Evolutionary conservation across 805 yeast species (phyloP), one percentile per base, ranked within the genome.

Genomic region (Candida maesae): DNA sequence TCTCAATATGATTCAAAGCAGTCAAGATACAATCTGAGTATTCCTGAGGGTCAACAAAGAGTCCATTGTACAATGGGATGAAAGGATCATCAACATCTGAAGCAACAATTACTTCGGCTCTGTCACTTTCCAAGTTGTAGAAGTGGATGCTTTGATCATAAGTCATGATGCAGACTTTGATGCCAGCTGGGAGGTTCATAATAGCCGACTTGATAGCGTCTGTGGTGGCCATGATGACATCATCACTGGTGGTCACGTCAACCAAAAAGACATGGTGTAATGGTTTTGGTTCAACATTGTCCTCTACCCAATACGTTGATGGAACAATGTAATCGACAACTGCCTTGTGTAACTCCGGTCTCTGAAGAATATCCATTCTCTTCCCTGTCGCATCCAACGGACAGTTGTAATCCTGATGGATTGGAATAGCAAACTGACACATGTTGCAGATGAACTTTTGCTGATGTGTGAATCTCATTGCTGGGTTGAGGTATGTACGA

Each of bases 281-380:
- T 2, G 82, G 78, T 14, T 62, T 52, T 7, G 79, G 68, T 7
- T 60, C 57, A 3, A 49, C 53, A 5, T 58, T 60, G 7, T 65
- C 68, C 26, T 71, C 65, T 20, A 70, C 65, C 61, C 85, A 81
- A 61, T 87, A 91, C 33, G 74, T 78, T 13, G 69, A 63, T 2
- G 96, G 95, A 3, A 87, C 96, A 6, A 79, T 59, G 46, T 86
- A 76, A 53, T 93, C 99, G 47, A 87, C 89, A 11, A 89, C 85
- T 13, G 98, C 97, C 33, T 69, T 73, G 46, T 74, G 78, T 36
- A 91, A 68, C 55, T 91, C 98, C 0, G 95, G 90, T 36, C 89
- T 71, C 32, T 67, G 65, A 26, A 63, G 65, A 49, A 75, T 69
- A 63, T 87, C 95, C 9, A 75, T 61, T 51, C 95, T 70, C 38